Conservation (phyloP, 495 filamentous ascomycete genomes). For the Penicillium goetzii region DNA sequence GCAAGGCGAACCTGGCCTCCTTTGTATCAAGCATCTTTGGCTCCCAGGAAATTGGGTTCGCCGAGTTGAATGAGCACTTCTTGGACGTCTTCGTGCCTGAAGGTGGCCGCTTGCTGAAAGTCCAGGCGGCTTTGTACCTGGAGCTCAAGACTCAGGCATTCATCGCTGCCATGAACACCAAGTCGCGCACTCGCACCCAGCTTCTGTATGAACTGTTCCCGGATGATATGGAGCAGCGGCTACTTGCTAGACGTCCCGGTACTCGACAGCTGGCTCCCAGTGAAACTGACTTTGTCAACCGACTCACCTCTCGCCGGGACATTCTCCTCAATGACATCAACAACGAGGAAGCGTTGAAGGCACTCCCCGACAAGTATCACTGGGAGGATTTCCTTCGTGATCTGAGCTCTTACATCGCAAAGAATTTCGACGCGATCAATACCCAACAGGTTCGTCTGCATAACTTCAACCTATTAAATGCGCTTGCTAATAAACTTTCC, state of each 20-base stretch:
- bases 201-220: constrained; percentile 78
- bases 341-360: constrained; percentile 62
- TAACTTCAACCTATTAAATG: neutral
- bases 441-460: constrained; percentile 47
- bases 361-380: constrained; percentile 75
- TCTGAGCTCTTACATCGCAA: constrained; percentile 73
- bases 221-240: constrained; percentile 61
- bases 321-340: constrained; percentile 67
- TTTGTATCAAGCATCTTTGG: constrained; percentile 83
- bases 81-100: constrained; percentile 82
- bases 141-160: constrained; percentile 87
- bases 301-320: constrained; percentile 64
- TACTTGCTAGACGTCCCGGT: constrained; percentile 68
- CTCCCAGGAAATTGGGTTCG: constrained; percentile 78
- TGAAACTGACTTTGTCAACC: constrained; percentile 74
- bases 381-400: constrained; percentile 77
- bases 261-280: constrained; percentile 65
- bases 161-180: constrained; percentile 70
- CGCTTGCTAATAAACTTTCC: constrained; percentile 25
- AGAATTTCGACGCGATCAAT: constrained; percentile 70
- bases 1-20: constrained; percentile 85
- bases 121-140: constrained; percentile 72
- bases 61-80: constrained; percentile 82
- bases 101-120: constrained; percentile 70
- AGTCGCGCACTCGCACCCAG: constrained; percentile 65